phyloP scores from a whole-genome alignment of 1,139 yeast species.

The Scheffersomyces segobiensis region DNA sequence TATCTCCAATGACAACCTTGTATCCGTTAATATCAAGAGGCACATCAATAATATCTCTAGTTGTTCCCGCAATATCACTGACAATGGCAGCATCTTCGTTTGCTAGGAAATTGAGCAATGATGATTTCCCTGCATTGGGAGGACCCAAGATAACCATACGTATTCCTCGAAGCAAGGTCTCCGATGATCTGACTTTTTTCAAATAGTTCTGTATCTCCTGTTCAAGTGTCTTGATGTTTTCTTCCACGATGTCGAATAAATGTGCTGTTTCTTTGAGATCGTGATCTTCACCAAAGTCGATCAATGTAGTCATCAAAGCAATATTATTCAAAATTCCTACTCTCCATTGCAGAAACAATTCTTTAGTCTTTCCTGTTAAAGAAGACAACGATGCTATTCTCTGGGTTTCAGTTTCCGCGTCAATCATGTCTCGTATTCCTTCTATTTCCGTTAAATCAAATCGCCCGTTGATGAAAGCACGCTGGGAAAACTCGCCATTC shows the following conservation, averaged over 20 bases:
- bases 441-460: constrained; percentile 81
- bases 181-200: constrained; percentile 55
- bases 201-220: constrained; percentile 51
- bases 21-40: constrained; percentile 82
- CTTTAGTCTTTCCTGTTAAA: constrained; percentile 66
- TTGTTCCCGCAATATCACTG: constrained; percentile 90
- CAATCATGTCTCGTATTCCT: constrained; percentile 84
- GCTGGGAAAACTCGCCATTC: constrained; percentile 85
- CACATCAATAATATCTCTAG: constrained; percentile 84
- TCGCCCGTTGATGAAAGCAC: constrained; percentile 77
- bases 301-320: constrained; percentile 80
- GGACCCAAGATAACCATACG: constrained; percentile 79
- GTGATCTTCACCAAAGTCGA: constrained; percentile 95
- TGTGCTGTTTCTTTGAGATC: constrained; percentile 65
- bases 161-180: constrained; percentile 71
- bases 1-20: constrained; percentile 83
- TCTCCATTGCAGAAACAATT: constrained; percentile 67
- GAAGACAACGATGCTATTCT: constrained; percentile 72
- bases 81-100: constrained; percentile 88
- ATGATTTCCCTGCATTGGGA: constrained; percentile 96
- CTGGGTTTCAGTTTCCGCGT: constrained; percentile 93
- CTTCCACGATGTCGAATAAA: constrained; percentile 52
- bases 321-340: constrained; percentile 59
- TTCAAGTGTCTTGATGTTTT: constrained; percentile 40
- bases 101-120: constrained; percentile 71